Evolutionary conservation across 2,329 filamentous ascomycete genomes (phyloP), one percentile per base, ranked within the genome.

Genomic region (Fusarium sambucinum): DNA sequence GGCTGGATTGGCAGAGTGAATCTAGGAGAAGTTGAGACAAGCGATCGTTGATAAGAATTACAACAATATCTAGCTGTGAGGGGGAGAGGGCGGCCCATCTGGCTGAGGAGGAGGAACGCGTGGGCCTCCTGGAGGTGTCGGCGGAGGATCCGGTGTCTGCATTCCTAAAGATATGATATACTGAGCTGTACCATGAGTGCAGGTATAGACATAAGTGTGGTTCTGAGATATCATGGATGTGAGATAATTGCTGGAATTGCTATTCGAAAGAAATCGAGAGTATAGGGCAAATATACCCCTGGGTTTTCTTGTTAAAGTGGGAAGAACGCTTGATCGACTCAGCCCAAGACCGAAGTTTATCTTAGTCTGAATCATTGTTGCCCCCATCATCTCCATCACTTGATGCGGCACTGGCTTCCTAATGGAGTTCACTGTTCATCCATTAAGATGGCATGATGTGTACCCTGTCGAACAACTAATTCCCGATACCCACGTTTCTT

Each of bases 101-200:
- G 74, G 74, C 21, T 73, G 72, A 13, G 74, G 74, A 66, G 72
- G 66, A 59, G 74, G 74, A 19, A 73, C 68, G 50, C 74, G 73
- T 38, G 74, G 74, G 25, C 74, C 74, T 56, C 73, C 73, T 45
- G 73, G 73, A 45, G 73, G 73, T 37, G 73, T 75, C 35, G 73
- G 73, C 19, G 70, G 73, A 69, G 73, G 73, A 42, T 75, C 73
- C 50, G 73, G 73, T 42, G 69, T 63, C 46, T 62, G 63, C 9
- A 54, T 23, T 35, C 66, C 52, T 32, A 48, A 33, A 46, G 46
- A 41, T 29, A 60, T 32, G 38, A 53, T 51, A 23, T 35, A 46
- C 30, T 42, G 64, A 51, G 47, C 54, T 54, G 64, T 56, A 45
- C 21, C 44, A 23, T 59, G 12, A 23, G 25, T 27, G 29, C 23